A percentile compares a stretch with the other conserved stretches of the same genome.
Conservation (phyloP, 2,329 filamentous ascomycete genomes). For the Fusarium sp. region DNA sequence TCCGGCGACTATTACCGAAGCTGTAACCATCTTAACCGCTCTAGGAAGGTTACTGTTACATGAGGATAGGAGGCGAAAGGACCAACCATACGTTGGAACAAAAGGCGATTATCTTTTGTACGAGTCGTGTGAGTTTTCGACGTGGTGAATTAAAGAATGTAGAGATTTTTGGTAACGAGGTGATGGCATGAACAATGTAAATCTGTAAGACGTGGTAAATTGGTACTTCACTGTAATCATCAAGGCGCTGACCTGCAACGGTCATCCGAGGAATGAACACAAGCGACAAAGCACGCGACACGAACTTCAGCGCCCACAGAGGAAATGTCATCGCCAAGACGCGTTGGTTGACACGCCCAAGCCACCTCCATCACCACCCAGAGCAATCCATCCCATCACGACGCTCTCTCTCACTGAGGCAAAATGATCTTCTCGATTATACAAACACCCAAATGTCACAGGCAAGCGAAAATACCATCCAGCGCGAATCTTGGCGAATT, state of each 20-base stretch:
- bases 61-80: constrained; percentile 1
- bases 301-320: neutral
- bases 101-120: neutral
- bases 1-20: constrained; percentile 8
- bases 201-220: neutral
- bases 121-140: neutral
- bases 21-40: constrained; percentile 3
- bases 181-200: neutral
- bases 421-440: neutral
- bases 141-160: neutral
- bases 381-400: neutral
- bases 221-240: neutral
- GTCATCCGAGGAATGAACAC: neutral
- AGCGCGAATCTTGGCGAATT: neutral
- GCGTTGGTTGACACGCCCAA: constrained; percentile 1
- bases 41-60: constrained; percentile 43
- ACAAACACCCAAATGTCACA: neutral
- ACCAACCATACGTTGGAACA: too few relatives aligned
- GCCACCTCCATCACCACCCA: neutral
- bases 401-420: neutral
- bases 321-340: constrained; percentile 12
- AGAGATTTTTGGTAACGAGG: neutral
- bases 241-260: neutral
- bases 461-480: neutral
- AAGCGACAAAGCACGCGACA: neutral